Evolutionary conservation across 257 asterid species (phyloP), one percentile per base, ranked within the genome.

Genomic region (Linderniella brevidens): DNA sequence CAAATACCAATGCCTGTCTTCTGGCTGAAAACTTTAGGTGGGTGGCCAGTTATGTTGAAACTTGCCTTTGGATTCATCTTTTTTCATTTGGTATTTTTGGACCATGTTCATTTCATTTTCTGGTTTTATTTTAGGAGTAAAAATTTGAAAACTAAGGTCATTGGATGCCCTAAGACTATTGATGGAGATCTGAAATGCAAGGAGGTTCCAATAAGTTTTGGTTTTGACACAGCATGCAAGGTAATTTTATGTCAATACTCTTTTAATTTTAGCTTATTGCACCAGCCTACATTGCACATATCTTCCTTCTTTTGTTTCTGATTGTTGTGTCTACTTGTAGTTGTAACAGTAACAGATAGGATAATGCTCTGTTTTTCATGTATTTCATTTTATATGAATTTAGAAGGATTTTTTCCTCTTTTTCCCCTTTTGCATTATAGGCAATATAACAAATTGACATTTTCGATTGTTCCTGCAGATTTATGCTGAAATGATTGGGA

Each of bases 171-270:
- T 4, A 92, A 92, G 73, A 92, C 99, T 60, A 92, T 92, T 36
- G 99, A 92, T 47, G 99, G 96, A 58, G 99, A 92, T 69, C 78
- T 86, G 58, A 92, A 92, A 68, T 69, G 79, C 68, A 82, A 75
- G 63, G 99, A 92, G 72, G 99, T 92, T 47, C 99, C 96, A 56
- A 48, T 68, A 47, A 92, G 99, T 70, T 92, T 92, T 64, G 99
- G 99, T 17, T 92, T 92, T 61, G 99, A 92, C 55, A 92, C 99
- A 17, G 99, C 99, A 49, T 92, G 99, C 96, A 92, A 92, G 99
- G 96, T 92, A 58, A 56, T 13, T 41, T 13, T 15, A n/a, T 3
- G 32, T 25, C 3, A 25, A 25, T 25, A 25, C 32, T 25, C 3
- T 25, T 25, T 25, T 25, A 2, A 6, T 25, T 6, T 3, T 25